phyloP scores from a whole-genome alignment of 495 filamentous ascomycete genomes.

The Penicillium steckii region DNA sequence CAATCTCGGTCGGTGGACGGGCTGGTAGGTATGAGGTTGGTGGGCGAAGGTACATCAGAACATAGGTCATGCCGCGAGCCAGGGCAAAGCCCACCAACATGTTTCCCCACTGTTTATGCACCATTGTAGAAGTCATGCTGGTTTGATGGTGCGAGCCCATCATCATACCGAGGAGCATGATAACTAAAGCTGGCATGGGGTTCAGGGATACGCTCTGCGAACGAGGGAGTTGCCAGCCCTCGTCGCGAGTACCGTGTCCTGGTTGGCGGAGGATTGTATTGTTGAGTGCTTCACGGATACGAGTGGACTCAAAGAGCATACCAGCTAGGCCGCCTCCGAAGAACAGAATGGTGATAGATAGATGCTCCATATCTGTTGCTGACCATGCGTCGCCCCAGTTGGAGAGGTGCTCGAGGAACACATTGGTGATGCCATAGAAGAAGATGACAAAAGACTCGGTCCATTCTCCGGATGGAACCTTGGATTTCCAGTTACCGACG shows the following conservation, averaged over 20 bases:
- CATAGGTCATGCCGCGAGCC: slow-evolving; percentile 76
- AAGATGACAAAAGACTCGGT: slow-evolving; percentile 86
- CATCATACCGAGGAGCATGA: slow-evolving; percentile 85
- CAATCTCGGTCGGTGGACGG: slow-evolving; percentile 86
- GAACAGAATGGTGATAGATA: slow-evolving; percentile 92
- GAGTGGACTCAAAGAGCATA: slow-evolving; percentile 86
- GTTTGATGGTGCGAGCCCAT: slow-evolving; percentile 91
- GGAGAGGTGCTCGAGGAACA: slow-evolving; percentile 88
- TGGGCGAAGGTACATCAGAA: slow-evolving; percentile 76
- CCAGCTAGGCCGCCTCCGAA: slow-evolving; percentile 91
- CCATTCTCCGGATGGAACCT: slow-evolving; percentile 80
- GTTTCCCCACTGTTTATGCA: slow-evolving; percentile 93
- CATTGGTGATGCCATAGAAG: slow-evolving; percentile 82
- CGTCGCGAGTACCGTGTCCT: slow-evolving; percentile 44
- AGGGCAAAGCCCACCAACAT: slow-evolving; percentile 80
- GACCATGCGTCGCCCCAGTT: slow-evolving; percentile 69
- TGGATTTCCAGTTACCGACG: slow-evolving; percentile 58
- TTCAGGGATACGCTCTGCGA: slow-evolving; percentile 80
- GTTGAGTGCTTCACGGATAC: slow-evolving; percentile 71
- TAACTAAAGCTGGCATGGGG: slow-evolving; percentile 83
- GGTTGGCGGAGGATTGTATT: slow-evolving; percentile 49
- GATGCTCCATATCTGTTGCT: slow-evolving; percentile 82
- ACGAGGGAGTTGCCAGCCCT: slow-evolving; percentile 55
- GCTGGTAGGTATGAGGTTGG: slow-evolving; percentile 80
- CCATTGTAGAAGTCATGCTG: slow-evolving; percentile 83